Evolutionary conservation across 768 basidiomycete genomes (phyloP), one percentile per base, ranked within the genome.

Genomic region (Hypholoma fasciculare): DNA sequence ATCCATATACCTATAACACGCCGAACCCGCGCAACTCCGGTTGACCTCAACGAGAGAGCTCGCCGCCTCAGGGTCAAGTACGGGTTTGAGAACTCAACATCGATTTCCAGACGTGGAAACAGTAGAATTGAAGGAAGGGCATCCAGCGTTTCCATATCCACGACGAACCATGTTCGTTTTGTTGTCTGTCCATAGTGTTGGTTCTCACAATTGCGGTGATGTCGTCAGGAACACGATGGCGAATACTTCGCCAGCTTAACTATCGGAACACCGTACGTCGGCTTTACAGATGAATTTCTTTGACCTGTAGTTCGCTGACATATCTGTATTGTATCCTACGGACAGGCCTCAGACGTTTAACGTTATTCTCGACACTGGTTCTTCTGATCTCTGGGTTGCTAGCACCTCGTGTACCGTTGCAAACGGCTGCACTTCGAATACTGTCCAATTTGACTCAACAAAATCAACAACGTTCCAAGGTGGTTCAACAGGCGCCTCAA

Each of bases 291-390:
- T 23, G 23, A 23, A 23, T 23, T 23, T 23, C 23, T 23, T n/a
- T n/a, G n/a, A n/a, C n/a, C n/a, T n/a, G n/a, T 23, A 23, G 23
- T 23, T 1, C 23, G 23, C 23, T 23, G 23, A 23, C 23, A 23
- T n/a, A n/a, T n/a, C 23, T 23, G 23, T 23, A 27, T 30, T 16
- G 17, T 49, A 16, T 27, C 30, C 27, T 17, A n/a, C 8, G 26
- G n/a, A 53, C n/a, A 88, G 86, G 14, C 70, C 85, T 0, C 92
- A 94, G 69, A 49, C 73, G 2, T 88, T 96, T 67, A 78, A 87
- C 52, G 77, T 96, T 50, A 84, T 96, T 50, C 82, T 98, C 30
- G 96, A 97, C 71, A 97, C 96, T 0, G 94, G 94, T 13, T 92
- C 89, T 1, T 85, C 85, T 19, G 96, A 98, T 72, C 75, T 97